Base-by-base conservation (phyloP, 805 yeast genomes). In the Candida nonsorbophila region DNA sequence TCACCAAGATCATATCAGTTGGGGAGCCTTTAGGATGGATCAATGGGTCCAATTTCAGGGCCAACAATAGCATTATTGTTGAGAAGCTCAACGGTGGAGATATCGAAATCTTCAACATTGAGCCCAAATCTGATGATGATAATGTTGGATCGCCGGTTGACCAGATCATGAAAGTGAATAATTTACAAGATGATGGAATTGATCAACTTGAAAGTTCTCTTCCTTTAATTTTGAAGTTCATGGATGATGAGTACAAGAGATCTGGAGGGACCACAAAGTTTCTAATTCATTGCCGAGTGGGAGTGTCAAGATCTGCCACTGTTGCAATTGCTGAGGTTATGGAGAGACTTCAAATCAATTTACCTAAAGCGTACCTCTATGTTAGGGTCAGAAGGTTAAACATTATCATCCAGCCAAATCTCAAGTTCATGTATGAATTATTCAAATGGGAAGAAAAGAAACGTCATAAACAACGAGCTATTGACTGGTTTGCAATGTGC, bases 271-370 rank as follows among this genome's bases (percentile, higher is more conserved):
- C 43, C 12, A 46, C 55, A 16, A 51, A 51, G 40, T 59, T 62
- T 12, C 62, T 90, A 36, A 88, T 90, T 7, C 97, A 90, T 53
- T 90, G 97, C 46, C 83, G 94, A 48, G 97, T 86, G 27, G 97
- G 97, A 0, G 97, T 90, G 3, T 84, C 95, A 0, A 64, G 97
- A 32, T 84, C 95, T 3, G 97, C 97, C 0, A 85, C 97, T 0
- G 94, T 90, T 7, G 90, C 94, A 43, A 90, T 90, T 41, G 96
- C 96, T 1, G 97, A 87, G 49, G 90, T 85, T 21, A 88, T 90
- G 95, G 73, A 75, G 41, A 58, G 95, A 22, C 56, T 83, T 30
- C 58, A 72, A 10, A 60, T 85, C 30, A 73, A 76, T 24, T 58
- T 90, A 16, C 78, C 92, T 2, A 64, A 79, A 18, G 95, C 97